A percentile compares a stretch with the other conserved stretches of the same genome.
These are phyloP conservation scores for Litchi chinensis DNA, from an alignment of 345 rosid genomes.

Conservation along the genomic window DNA sequence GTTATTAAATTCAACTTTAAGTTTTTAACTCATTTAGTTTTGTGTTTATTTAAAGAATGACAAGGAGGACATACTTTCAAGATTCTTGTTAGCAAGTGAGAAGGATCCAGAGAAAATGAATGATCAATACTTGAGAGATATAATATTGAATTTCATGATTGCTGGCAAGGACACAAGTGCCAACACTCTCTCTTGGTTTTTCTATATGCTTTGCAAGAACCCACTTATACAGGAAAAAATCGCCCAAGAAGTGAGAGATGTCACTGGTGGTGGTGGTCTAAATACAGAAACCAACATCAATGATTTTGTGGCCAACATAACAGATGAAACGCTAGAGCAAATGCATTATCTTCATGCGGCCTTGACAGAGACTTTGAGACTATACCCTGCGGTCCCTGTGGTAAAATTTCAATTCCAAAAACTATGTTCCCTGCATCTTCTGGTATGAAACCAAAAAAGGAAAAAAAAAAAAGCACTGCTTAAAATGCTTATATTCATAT, in stretches of 20 bases:
- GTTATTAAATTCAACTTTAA: too few species aligned
- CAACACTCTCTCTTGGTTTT: slow-evolving; percentile 66
- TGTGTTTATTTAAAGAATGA: slow-evolving; percentile 33
- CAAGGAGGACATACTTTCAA: slow-evolving; percentile 69
- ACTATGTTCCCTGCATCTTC: neutral
- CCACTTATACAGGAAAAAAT: slow-evolving; percentile 72
- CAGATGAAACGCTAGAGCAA: slow-evolving; percentile 44
- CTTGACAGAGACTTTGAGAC: slow-evolving; percentile 73
- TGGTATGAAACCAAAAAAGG: too few species aligned
- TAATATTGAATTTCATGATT: slow-evolving; percentile 63
- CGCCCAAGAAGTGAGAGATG: slow-evolving; percentile 51
- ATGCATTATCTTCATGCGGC: slow-evolving; percentile 87
- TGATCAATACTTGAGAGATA: slow-evolving; percentile 65
- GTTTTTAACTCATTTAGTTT: neutral
- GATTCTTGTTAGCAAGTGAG: slow-evolving; percentile 58
- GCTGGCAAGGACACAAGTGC: slow-evolving; percentile 80
- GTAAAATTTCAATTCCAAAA: slow-evolving; percentile 30
- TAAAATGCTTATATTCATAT: too few species aligned
- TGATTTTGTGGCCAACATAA: slow-evolving; percentile 44
- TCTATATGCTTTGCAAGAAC: slow-evolving; percentile 73
- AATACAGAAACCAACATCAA: slow-evolving; percentile 25
- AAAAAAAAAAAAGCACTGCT: too few species aligned
- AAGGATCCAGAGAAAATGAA: slow-evolving; percentile 61
- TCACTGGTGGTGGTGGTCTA: slow-evolving; percentile 25
- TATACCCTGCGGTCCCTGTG: slow-evolving; percentile 67